Evolutionary conservation across 1,139 yeast species (phyloP).

Genomic region (Protomyces arabidopsidicola): DNA sequence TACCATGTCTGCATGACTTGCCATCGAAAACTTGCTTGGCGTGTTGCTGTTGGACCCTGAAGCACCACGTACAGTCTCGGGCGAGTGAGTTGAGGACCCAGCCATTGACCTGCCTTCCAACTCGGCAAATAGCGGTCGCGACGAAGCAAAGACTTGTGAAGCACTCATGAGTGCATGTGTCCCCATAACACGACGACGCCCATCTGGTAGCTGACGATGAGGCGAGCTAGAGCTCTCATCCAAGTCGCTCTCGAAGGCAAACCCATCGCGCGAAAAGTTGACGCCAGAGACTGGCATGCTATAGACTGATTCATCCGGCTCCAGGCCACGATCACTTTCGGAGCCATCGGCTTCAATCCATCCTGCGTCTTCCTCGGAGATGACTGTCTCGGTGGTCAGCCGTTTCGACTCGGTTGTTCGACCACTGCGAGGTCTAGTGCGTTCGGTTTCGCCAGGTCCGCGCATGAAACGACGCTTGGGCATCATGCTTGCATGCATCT

Average conservation of each 20-base stretch:
- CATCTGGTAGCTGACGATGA: not conserved
- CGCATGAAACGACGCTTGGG: constrained; percentile 6
- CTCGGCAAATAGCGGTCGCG: not conserved
- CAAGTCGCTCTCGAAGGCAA: not conserved
- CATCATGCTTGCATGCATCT: constrained; percentile 4
- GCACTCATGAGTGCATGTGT: not conserved
- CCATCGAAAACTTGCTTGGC: not conserved
- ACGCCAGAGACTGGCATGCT: not conserved
- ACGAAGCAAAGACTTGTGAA: not conserved
- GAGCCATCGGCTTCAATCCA: constrained; percentile 34
- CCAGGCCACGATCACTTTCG: constrained; percentile 26
- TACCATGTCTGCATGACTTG: not conserved
- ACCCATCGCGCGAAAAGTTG: not conserved
- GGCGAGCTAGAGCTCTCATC: not conserved
- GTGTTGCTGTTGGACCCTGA: not conserved
- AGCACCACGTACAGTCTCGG: not conserved
- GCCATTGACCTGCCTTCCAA: not conserved
- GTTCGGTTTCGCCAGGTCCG: not conserved
- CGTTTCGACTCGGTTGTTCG: not conserved
- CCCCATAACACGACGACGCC: not conserved
- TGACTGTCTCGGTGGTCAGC: constrained; percentile 11
- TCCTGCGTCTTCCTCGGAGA: constrained; percentile 31
- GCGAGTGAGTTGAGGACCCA: not conserved
- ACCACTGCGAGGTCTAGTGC: not conserved
- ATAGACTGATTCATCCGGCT: not conserved